Base-by-base conservation (phyloP, 208 protist genomes). In the Angomonas deanei region DNA sequence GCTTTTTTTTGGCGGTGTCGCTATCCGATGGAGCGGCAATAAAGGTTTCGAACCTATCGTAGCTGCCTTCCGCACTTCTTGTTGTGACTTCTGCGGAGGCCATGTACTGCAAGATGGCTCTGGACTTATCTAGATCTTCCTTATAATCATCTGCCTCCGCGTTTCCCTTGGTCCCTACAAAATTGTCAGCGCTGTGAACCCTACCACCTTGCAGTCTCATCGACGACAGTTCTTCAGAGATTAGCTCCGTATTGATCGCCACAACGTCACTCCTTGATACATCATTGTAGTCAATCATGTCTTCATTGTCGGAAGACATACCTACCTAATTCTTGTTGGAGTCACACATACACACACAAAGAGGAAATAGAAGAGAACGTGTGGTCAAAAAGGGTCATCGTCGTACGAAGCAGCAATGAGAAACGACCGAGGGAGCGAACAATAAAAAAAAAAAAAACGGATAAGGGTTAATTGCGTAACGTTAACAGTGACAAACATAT, bases 31-130 rank as follows among this genome's bases (percentile, higher is more conserved):
- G 15, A 42, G 36, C 8, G 11, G 36, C 36, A n/a, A 42, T 42
- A 15, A 42, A 42, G 8, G 36, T 42, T 42, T 42, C 36, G 36
- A 42, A 42, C 15, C 36, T 42, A 15, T 42, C 36, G 8, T n/a
- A 42, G 15, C 36, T 42, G 11, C 8, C 15, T 42, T 42, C 36
- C 36, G 8, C 15, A n/a, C 15, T 42, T 15, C 15, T 8, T 15
- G 8, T 15, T 15, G 36, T 15, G 11, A n/a, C 36, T 15, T 42
- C 36, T 15, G 36, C 36, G 15, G 36, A 30, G 0, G 78, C 74
- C 78, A 84, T 84, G 61, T 57, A 68, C 52, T 81, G 64, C 17
- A 84, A 63, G 70, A 84, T 84, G 4, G 73, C 73, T 13, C 70
- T 32, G 11, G 78, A 75, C 17, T 71, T 84, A 27, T 78, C 78